A percentile compares a stretch with the other conserved stretches of the same genome.
These are phyloP conservation scores for Fusarium sp. DNA, from an alignment of 2,329 filamentous ascomycete genomes.

Conservation along the genomic window DNA sequence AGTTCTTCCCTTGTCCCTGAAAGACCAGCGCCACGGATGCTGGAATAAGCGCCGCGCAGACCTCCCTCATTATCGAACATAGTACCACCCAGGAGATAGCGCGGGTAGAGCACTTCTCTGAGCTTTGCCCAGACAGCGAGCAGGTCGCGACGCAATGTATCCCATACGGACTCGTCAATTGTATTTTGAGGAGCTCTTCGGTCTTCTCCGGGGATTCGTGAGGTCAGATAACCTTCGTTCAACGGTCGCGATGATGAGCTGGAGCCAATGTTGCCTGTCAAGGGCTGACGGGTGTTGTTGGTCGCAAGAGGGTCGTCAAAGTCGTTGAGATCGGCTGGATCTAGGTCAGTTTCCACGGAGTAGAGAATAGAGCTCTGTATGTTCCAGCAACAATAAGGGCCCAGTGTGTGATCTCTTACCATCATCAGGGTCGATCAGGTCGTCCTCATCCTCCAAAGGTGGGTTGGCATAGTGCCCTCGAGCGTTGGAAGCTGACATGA, in stretches of 20 bases:
- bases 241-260: slow-evolving; percentile 65
- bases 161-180: slow-evolving; percentile 97
- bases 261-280: slow-evolving; percentile 84
- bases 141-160: slow-evolving; percentile 91
- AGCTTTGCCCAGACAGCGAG: slow-evolving; percentile 97
- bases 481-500: slow-evolving; percentile 60
- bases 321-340: slow-evolving; percentile 83
- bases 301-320: slow-evolving; percentile 85
- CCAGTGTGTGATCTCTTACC: slow-evolving; percentile 59
- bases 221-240: slow-evolving; percentile 86
- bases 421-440: slow-evolving; percentile 83
- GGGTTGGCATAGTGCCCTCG: slow-evolving; percentile 70
- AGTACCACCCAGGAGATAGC: slow-evolving; percentile 83
- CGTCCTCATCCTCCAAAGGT: slow-evolving; percentile 69
- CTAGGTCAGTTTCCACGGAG: slow-evolving; percentile 29
- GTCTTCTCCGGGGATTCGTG: slow-evolving; percentile 91
- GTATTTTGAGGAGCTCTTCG: slow-evolving; percentile 89
- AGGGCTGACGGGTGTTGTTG: slow-evolving; percentile 77
- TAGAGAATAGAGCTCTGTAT: background rate
- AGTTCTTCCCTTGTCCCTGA: slow-evolving; percentile 71
- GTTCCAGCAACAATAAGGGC: background rate
- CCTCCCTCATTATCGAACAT: slow-evolving; percentile 68
- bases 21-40: slow-evolving; percentile 67
- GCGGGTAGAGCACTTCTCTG: slow-evolving; percentile 95
- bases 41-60: slow-evolving; percentile 70